Percentiles rank a stretch among this genome's conserved stretches.
Evolutionary conservation across 2,329 filamentous ascomycete species (phyloP).

Genomic region (Aspergillus sp.): DNA sequence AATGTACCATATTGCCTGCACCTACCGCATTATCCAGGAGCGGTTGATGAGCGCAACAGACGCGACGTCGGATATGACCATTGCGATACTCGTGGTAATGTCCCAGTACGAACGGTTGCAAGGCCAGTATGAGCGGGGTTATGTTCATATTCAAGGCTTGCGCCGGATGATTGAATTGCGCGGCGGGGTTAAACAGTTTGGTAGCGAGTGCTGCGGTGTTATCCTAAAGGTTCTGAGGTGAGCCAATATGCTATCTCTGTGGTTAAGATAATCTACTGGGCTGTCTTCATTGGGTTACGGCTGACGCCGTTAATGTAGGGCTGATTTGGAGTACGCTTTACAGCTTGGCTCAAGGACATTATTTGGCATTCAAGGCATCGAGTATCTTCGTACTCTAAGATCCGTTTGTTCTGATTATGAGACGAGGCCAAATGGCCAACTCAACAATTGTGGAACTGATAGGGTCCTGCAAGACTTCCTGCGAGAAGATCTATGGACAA

Average conservation of each 20-base stretch:
- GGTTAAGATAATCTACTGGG: neutral
- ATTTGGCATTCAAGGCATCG: neutral
- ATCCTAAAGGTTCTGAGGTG: conserved; percentile 2
- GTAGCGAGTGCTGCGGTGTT: neutral
- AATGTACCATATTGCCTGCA: conserved; percentile 3
- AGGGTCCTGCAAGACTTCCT: neutral
- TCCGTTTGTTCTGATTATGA: neutral
- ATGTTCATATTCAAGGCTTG: conserved; percentile 2
- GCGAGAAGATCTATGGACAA: neutral
- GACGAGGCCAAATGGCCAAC: too few relatives aligned
- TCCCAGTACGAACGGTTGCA: conserved; percentile 5
- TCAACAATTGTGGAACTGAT: neutral
- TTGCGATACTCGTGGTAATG: conserved; percentile 1
- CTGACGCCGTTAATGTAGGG: neutral
- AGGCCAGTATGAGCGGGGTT: neutral
- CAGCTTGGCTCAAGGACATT: conserved; percentile 2
- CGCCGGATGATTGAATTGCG: conserved; percentile 2
- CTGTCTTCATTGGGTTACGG: neutral
- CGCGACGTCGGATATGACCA: conserved; percentile 5
- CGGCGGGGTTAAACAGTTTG: neutral
- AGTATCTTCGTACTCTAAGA: neutral
- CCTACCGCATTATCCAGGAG: conserved; percentile 3
- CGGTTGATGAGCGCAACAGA: neutral
- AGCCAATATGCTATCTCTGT: neutral
- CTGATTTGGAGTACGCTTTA: conserved; percentile 3